Base-by-base conservation (phyloP, 495 filamentous ascomycete species). In the Tricharina praecox region DNA sequence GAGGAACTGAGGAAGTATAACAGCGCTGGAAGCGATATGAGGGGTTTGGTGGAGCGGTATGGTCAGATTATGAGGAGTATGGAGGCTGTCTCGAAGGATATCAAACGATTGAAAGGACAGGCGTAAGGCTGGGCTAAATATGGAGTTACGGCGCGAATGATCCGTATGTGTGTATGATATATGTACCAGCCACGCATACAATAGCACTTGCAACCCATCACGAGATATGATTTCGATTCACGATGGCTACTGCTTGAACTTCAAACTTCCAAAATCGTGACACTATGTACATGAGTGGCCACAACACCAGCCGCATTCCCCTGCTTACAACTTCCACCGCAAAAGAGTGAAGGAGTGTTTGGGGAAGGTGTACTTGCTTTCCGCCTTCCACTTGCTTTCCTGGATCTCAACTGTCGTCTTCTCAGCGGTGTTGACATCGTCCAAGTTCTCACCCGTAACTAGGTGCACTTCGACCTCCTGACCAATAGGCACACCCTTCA, bases 301-400 rank as follows among this genome's bases (percentile, higher is more conserved):
- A n/a, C n/a, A n/a, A n/a, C n/a, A n/a, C n/a, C n/a, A n/a, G n/a
- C n/a, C 10, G 18, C n/a, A 40, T 10, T 7, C 37, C 10, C 11
- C 37, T 19, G 40, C 30, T 48, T 68, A 68, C 8, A 67, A 63
- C 61, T 75, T 75, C 79, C 79, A 84, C 51, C 76, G 60, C 54
- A 83, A 55, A 54, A 84, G 55, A 7, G 76, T 81, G 26, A 85
- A 64, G 0, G 76, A 76, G 50, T 77, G 73, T 63, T 75, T 81
- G 0, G 65, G 63, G 63, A 85, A 86, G 54, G 73, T 82, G 41
- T 58, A 56, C 1, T 69, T 75, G 45, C 67, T 59, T 0, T 70
- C 75, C 56, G 74, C 67, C 23, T 35, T 52, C 79, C 80, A 82
- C 28, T 56, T 69, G 19, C 64, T 69, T 64, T 82, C 77, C 21